Evolutionary conservation across 345 rosid genomes (phyloP), one percentile per base, ranked within the genome.

Genomic region (Hirschfeldia incana): DNA sequence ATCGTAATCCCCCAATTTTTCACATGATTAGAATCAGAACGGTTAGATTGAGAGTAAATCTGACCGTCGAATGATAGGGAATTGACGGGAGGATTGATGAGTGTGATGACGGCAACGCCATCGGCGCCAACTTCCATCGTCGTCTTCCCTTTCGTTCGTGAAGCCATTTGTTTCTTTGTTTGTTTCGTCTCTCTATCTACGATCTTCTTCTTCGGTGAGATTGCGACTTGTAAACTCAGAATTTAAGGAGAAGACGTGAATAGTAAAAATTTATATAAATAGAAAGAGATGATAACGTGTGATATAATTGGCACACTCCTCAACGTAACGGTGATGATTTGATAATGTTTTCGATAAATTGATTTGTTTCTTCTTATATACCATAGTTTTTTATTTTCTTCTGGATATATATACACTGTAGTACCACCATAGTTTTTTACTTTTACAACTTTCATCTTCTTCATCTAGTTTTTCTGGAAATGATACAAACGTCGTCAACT

Each of bases 71-170:
- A 80, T 1, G 97, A 89, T 32, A 94, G 97, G 55, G 98, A 85
- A 84, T 94, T 94, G 79, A 94, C 94, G 5, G 98, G 97, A 80
- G 97, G 97, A 44, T 92, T 85, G 84, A 91, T 77, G 87, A 94
- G 78, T 42, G 97, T 92, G 73, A 94, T 86, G 80, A 94, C 62
- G 72, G 98, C 98, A 69, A 94, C 97, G 33, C 97, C 97, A 80
- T 91, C 95, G 78, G 84, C 83, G 63, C 97, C 97, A 4, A 94
- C 97, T 58, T 94, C 92, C 70, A 94, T 63, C 39, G 76, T 76
- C 21, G 97, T 88, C 84, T 81, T 89, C 69, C 97, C 91, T 67
- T 84, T 89, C 27, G 75, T 37, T 75, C 64, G 67, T 74, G 87
- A 75, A 17, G 73, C 86, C 89, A 82, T 83, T 37, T 13, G 67